A percentile compares a stretch with the other conserved stretches of the same genome.
Conservation (phyloP, 257 asterid genomes). For the Handroanthus guayacan region DNA sequence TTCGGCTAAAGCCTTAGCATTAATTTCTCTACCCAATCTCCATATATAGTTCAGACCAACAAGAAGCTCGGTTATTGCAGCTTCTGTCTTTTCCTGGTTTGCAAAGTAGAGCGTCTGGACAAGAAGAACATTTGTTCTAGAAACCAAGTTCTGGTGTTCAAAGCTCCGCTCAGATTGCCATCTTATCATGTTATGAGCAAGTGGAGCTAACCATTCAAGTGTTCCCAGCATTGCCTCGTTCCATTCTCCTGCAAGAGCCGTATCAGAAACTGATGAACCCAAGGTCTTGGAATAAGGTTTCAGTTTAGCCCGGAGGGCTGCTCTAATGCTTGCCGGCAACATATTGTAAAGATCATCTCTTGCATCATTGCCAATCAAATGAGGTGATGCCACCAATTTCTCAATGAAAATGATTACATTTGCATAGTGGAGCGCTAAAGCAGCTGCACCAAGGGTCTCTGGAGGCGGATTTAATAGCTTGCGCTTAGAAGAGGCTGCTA, state of each 20-base stretch:
- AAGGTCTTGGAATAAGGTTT: conserved; percentile 69
- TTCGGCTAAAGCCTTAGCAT: conserved; percentile 60
- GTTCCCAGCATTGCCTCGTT: conserved; percentile 69
- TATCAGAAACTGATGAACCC: conserved; percentile 62
- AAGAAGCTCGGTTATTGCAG: conserved; percentile 72
- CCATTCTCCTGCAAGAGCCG: conserved; percentile 79
- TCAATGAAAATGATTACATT: conserved; percentile 80
- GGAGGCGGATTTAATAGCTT: conserved; percentile 69
- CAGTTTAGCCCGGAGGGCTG: conserved; percentile 76
- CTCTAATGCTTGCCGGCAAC: conserved; percentile 78
- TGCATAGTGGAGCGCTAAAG: conserved; percentile 87
- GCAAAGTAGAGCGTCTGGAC: conserved; percentile 88
- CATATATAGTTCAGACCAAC: conserved; percentile 79
- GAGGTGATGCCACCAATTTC: conserved; percentile 81
- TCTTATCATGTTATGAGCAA: conserved; percentile 88
- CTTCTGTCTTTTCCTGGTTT: conserved; percentile 68
- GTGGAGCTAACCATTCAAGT: conserved; percentile 89
- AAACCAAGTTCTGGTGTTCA: conserved; percentile 76
- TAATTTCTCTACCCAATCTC: conserved; percentile 72
- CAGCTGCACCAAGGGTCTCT: conserved; percentile 82
- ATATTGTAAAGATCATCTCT: conserved; percentile 83
- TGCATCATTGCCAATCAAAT: conserved; percentile 87
- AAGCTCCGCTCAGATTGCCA: conserved; percentile 95
- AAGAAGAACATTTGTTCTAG: conserved; percentile 74
- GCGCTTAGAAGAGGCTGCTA: conserved; percentile 45